Evolutionary conservation across 805 yeast species (phyloP).

Genomic region (Ascoidea asiatica): DNA sequence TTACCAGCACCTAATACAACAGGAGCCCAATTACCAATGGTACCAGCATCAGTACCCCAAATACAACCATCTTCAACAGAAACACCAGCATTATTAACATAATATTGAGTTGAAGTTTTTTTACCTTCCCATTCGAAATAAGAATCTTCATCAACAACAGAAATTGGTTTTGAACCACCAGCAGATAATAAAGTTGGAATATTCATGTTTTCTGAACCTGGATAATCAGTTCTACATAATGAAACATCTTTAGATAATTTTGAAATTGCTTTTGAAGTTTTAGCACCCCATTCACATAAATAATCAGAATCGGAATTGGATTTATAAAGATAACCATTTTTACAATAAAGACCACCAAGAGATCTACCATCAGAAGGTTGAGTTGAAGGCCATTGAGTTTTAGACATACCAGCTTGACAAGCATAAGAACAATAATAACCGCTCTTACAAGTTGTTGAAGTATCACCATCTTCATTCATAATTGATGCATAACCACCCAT

Average conservation of each 20-base stretch:
- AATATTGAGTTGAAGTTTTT: slow-evolving; percentile 87
- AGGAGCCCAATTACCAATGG: slow-evolving; percentile 97
- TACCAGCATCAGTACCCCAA: slow-evolving; percentile 76
- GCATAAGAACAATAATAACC: slow-evolving; percentile 69
- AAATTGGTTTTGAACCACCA: slow-evolving; percentile 49
- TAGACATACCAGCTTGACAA: slow-evolving; percentile 70
- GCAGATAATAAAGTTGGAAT: slow-evolving; percentile 74
- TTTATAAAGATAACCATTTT: slow-evolving; percentile 49
- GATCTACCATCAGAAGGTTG: slow-evolving; percentile 62
- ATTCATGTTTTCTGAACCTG: slow-evolving; percentile 98
- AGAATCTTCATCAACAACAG: slow-evolving; percentile 65
- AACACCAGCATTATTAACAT: slow-evolving; percentile 95
- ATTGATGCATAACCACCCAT: slow-evolving; percentile 35
- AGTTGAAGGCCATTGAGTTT: slow-evolving; percentile 62
- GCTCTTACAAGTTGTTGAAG: slow-evolving; percentile 45
- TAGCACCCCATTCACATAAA: slow-evolving; percentile 63
- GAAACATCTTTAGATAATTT: slow-evolving; percentile 59
- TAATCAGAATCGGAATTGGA: slow-evolving; percentile 34
- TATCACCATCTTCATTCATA: slow-evolving; percentile 53
- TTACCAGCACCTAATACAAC: slow-evolving; percentile 87
- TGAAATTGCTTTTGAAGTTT: slow-evolving; percentile 55
- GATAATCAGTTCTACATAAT: slow-evolving; percentile 96
- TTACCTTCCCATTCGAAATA: slow-evolving; percentile 78
- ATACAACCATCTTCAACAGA: slow-evolving; percentile 80
- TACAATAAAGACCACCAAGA: slow-evolving; percentile 58